Conservation (phyloP, 495 filamentous ascomycete genomes). For the Bacidia rubella region DNA sequence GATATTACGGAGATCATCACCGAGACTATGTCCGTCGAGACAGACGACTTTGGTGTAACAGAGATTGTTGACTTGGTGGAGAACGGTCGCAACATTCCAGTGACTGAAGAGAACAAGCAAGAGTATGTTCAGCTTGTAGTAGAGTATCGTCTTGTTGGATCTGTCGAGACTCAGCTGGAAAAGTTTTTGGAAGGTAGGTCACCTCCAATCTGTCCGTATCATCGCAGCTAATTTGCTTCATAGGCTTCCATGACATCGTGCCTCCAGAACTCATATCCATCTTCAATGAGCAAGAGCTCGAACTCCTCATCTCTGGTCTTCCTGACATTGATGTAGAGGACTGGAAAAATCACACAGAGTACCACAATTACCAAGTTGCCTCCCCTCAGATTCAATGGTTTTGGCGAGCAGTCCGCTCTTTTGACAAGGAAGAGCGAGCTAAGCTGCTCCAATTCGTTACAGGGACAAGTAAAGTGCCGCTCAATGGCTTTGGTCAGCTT, state of each 20-base stretch:
- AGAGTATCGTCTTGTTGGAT: slow-evolving; percentile 83
- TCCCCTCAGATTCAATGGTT: slow-evolving; percentile 99
- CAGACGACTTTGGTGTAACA: slow-evolving; percentile 80
- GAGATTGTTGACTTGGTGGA: slow-evolving; percentile 76
- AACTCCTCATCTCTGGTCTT: slow-evolving; percentile 90
- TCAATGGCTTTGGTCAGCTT: slow-evolving; percentile 97
- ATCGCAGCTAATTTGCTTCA: slow-evolving; percentile 11
- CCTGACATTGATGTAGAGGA: slow-evolving; percentile 97
- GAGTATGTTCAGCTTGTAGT: slow-evolving; percentile 89
- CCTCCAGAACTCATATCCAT: slow-evolving; percentile 88
- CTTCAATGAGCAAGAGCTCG: slow-evolving; percentile 97
- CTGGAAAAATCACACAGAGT: slow-evolving; percentile 98
- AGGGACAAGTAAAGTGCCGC: slow-evolving; percentile 93
- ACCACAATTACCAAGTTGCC: slow-evolving; percentile 91
- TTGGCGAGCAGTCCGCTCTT: slow-evolving; percentile 95
- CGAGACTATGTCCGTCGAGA: slow-evolving; percentile 91
- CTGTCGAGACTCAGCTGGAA: slow-evolving; percentile 87
- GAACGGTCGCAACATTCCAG: slow-evolving; percentile 79
- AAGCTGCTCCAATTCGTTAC: slow-evolving; percentile 98
- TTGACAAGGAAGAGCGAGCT: slow-evolving; percentile 96
- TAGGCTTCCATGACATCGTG: slow-evolving; percentile 96
- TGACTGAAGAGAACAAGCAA: slow-evolving; percentile 97
- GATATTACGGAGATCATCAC: slow-evolving; percentile 98
- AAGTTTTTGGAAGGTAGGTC: slow-evolving; percentile 76
- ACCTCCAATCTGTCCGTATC: too few relatives aligned